A percentile compares a stretch with the other conserved stretches of the same genome.
These are phyloP conservation scores for Insectozyma bohioensis DNA, from an alignment of 1,139 yeast species.

Conservation along the genomic window DNA sequence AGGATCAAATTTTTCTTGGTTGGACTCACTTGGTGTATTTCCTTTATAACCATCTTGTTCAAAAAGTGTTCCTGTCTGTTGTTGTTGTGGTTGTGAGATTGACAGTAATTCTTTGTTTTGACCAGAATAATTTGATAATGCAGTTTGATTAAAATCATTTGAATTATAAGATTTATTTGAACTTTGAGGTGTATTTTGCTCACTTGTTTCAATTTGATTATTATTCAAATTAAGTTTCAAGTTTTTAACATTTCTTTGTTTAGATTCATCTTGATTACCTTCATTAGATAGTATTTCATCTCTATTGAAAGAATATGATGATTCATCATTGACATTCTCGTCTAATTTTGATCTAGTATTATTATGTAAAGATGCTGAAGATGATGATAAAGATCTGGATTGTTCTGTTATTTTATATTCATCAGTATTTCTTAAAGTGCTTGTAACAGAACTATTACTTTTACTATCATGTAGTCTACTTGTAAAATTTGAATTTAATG, in stretches of 20 bases:
- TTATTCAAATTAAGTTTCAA: conserved; percentile 27
- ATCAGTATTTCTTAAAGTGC: conserved; percentile 8
- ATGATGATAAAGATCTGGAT: background rate
- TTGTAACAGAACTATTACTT: conserved; percentile 8
- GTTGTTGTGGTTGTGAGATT: conserved; percentile 3
- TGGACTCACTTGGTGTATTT: conserved; percentile 1
- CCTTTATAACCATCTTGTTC: conserved; percentile 6
- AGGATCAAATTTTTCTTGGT: conserved; percentile 12
- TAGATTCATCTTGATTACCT: background rate
- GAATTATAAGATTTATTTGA: conserved; percentile 4
- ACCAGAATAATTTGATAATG: conserved; percentile 1
- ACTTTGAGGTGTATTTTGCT: no score
- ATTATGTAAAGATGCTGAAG: no score
- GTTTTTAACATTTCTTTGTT: conserved; percentile 29
- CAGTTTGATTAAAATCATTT: conserved; percentile 1
- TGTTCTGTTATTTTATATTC: no score
- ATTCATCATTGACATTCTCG: no score
- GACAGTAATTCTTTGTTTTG: no score
- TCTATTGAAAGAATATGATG: conserved; percentile 3
- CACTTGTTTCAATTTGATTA: conserved; percentile 2
- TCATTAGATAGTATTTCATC: no score
- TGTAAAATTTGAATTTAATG: conserved; percentile 10
- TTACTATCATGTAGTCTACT: conserved; percentile 3
- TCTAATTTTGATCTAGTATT: background rate
- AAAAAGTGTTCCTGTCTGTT: no score